These are phyloP conservation scores for Parachaetomium inaequale DNA, from an alignment of 495 filamentous ascomycete genomes.

Conservation along the genomic window DNA sequence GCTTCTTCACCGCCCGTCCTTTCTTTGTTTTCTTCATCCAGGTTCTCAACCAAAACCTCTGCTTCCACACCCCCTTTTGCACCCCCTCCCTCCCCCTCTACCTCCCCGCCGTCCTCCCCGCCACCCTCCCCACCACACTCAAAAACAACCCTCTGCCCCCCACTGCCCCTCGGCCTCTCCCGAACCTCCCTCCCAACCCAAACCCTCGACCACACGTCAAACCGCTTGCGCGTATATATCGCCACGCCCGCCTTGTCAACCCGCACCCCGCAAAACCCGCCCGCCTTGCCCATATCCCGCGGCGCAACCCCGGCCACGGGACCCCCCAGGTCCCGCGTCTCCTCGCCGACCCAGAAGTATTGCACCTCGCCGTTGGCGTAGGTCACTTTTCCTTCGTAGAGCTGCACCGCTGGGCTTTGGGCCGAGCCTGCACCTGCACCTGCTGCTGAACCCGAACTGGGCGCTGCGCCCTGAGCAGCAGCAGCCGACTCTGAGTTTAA, in stretches of 20 bases:
- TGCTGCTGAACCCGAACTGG: too few species aligned
- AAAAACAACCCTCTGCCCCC: constrained; percentile 8
- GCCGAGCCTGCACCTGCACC: too few species aligned
- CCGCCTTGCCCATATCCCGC: neutral
- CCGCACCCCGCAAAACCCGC: neutral
- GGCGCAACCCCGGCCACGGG: neutral
- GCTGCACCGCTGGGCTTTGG: too few species aligned
- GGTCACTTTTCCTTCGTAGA: neutral
- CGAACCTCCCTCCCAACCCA: neutral
- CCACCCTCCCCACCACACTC: neutral
- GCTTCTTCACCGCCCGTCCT: too few species aligned
- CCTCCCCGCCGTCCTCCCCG: neutral
- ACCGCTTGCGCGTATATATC: constrained; percentile 18
- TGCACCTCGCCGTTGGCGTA: neutral
- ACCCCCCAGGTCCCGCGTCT: neutral
- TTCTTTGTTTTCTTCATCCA: too few species aligned
- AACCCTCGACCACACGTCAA: constrained; percentile 20
- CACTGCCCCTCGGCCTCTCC: neutral
- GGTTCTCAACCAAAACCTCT: too few species aligned
- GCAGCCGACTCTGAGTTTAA: too few species aligned
- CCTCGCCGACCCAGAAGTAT: constrained; percentile 10
- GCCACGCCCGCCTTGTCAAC: constrained; percentile 8
- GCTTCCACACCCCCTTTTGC: too few species aligned
- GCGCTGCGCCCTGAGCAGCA: too few species aligned
- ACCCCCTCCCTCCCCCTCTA: too few species aligned